These are phyloP conservation scores for Creolimax fragrantissima DNA, from an alignment of 78 protist species.

Conservation along the genomic window DNA sequence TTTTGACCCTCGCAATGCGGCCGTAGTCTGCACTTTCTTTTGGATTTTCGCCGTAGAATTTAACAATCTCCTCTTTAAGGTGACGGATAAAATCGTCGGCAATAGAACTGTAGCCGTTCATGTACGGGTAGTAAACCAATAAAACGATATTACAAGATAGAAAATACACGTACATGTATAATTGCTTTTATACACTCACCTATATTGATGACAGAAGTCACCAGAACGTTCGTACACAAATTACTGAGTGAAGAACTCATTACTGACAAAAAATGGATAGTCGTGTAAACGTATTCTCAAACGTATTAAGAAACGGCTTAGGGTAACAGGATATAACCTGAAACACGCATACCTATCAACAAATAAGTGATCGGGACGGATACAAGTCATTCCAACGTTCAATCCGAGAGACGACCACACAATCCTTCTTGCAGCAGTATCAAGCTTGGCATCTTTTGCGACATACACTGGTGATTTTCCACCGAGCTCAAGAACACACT, in stretches of 20 bases:
- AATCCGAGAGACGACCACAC: background rate
- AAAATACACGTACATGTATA: background rate
- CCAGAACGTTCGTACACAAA: background rate
- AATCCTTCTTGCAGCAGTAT: background rate
- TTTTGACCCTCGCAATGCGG: background rate
- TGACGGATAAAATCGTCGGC: slow-evolving; percentile 16
- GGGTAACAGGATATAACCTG: no score
- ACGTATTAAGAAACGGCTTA: background rate
- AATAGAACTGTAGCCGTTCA: background rate
- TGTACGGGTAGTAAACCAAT: no score
- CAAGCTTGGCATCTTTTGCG: background rate
- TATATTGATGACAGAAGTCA: background rate
- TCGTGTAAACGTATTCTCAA: background rate
- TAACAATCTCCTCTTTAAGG: background rate
- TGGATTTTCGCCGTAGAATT: slow-evolving; percentile 24
- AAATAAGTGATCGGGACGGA: slow-evolving; percentile 13
- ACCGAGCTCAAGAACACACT: background rate
- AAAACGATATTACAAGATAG: background rate
- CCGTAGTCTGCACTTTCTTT: slow-evolving; percentile 18
- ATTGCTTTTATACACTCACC: background rate
- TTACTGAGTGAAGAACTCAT: background rate
- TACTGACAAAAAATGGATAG: background rate
- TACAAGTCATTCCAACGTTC: background rate
- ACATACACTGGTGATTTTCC: background rate
- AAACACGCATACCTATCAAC: background rate